Percentiles rank a stretch among this genome's conserved stretches.
phyloP scores from a whole-genome alignment of 768 basidiomycete genomes.

The Leccinum obscurum region DNA sequence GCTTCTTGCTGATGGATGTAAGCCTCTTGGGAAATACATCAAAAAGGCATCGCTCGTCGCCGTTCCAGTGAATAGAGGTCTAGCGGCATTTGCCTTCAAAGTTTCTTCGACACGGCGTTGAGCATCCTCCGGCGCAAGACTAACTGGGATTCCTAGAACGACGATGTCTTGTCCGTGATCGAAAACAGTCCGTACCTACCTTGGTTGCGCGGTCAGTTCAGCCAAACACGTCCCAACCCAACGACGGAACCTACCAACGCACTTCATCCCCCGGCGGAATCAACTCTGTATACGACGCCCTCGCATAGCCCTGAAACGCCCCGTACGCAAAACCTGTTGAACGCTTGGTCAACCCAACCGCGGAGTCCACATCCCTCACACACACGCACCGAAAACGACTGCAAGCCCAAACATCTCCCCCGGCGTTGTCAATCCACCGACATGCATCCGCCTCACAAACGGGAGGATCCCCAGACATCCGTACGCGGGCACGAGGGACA shows the following conservation, averaged over 20 bases:
- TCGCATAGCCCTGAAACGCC: slow-evolving; percentile 87
- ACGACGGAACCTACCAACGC: slow-evolving; percentile 57
- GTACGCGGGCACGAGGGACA: slow-evolving; percentile 70
- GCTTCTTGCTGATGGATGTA: too few species aligned
- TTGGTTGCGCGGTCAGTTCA: not conserved
- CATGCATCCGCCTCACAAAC: slow-evolving; percentile 45
- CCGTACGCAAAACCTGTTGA: slow-evolving; percentile 69
- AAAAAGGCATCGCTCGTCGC: too few species aligned
- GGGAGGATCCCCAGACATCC: slow-evolving; percentile 79
- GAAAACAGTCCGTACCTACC: slow-evolving; percentile 73
- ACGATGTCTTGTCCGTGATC: slow-evolving; percentile 81
- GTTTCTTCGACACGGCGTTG: too few species aligned
- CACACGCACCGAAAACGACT: slow-evolving; percentile 67
- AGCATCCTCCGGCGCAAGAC: too few species aligned
- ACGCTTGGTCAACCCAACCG: not conserved
- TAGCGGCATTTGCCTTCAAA: too few species aligned
- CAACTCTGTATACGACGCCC: slow-evolving; percentile 84
- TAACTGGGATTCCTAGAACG: too few species aligned
- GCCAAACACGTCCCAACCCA: not conserved
- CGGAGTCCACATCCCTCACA: not conserved
- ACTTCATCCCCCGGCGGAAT: slow-evolving; percentile 89
- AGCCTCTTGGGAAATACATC: too few species aligned
- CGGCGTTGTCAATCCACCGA: slow-evolving; percentile 76
- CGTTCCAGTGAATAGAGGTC: too few species aligned
- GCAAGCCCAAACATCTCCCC: slow-evolving; percentile 87